These are phyloP conservation scores for Amylocystis lapponica DNA, from an alignment of 768 basidiomycete genomes.

Conservation along the genomic window DNA sequence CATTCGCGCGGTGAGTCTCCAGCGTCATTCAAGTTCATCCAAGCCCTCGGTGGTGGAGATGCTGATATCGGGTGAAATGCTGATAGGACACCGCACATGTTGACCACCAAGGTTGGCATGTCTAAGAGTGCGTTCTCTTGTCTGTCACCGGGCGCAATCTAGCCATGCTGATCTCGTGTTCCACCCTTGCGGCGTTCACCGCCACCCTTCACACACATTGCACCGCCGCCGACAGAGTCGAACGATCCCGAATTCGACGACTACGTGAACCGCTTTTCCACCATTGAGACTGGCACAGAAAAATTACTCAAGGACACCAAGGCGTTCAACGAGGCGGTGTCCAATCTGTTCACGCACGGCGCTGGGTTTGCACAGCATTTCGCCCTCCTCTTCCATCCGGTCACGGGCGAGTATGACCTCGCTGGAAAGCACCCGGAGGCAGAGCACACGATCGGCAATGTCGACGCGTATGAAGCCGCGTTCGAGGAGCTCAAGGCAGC, in stretches of 20 bases:
- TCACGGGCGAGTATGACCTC: slow-evolving; percentile 74
- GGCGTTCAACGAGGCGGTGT: slow-evolving; percentile 76
- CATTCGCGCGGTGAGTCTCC: slow-evolving; percentile 22
- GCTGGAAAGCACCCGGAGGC: slow-evolving; percentile 73
- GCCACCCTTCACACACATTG: slow-evolving; percentile 1
- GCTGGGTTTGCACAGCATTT: slow-evolving; percentile 62
- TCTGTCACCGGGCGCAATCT: too few relatives aligned
- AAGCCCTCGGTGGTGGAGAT: too few relatives aligned
- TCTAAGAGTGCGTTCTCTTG: slow-evolving; percentile 85
- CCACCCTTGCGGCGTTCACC: too few relatives aligned
- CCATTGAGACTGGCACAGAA: slow-evolving; percentile 76
- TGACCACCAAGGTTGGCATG: slow-evolving; percentile 86
- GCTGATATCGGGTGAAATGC: too few relatives aligned
- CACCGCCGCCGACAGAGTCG: slow-evolving; percentile 50
- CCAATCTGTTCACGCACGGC: slow-evolving; percentile 64
- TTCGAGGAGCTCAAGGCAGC: slow-evolving; percentile 81
- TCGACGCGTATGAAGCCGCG: slow-evolving; percentile 60
- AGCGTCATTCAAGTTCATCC: too few relatives aligned
- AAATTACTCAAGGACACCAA: slow-evolving; percentile 91
- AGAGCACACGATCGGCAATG: slow-evolving; percentile 71
- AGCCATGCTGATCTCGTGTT: too few relatives aligned
- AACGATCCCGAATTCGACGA: slow-evolving; percentile 89
- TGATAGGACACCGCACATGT: slow-evolving; percentile 79
- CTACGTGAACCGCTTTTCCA: slow-evolving; percentile 68
- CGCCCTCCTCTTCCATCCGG: slow-evolving; percentile 55